Evolutionary conservation across 768 basidiomycete species (phyloP).

Genomic region (Cantharellus anzutake): DNA sequence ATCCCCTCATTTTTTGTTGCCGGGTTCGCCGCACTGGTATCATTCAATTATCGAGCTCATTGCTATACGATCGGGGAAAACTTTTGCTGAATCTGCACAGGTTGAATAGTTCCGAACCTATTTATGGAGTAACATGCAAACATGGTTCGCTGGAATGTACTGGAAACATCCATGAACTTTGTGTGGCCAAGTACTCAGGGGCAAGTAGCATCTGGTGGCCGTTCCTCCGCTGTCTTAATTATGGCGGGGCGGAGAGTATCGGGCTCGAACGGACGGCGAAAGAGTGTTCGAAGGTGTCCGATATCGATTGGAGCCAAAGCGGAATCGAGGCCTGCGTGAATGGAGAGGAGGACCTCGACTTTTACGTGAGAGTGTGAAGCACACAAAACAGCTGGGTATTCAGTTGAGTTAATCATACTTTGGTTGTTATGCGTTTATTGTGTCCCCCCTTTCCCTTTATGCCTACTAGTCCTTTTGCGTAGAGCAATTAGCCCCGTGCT

Average conservation of each 20-base stretch:
- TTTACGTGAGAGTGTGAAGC: conserved; percentile 37
- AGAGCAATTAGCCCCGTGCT: too few species aligned
- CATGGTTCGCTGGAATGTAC: conserved; percentile 71
- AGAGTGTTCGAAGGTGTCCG: conserved; percentile 41
- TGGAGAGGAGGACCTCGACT: conserved; percentile 40
- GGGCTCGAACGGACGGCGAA: conserved; percentile 45
- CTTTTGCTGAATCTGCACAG: not conserved
- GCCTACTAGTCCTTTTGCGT: too few species aligned
- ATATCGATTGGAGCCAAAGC: conserved; percentile 50
- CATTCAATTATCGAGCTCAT: too few species aligned
- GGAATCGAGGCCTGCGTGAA: conserved; percentile 27
- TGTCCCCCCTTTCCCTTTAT: too few species aligned
- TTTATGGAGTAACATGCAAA: conserved; percentile 49
- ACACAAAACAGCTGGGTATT: conserved; percentile 30
- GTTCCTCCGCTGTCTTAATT: conserved; percentile 69
- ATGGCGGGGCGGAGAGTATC: conserved; percentile 32
- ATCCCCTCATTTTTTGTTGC: not conserved
- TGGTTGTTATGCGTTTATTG: too few species aligned
- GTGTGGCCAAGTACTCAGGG: conserved; percentile 24
- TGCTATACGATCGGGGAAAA: not conserved
- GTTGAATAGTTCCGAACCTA: not conserved
- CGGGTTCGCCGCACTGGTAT: not conserved
- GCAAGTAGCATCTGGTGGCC: conserved; percentile 40
- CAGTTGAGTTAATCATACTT: conserved; percentile 23
- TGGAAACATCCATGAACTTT: conserved; percentile 80